Evolutionary conservation across 2,329 filamentous ascomycete genomes (phyloP).

Genomic region (Penicillium nordicum): DNA sequence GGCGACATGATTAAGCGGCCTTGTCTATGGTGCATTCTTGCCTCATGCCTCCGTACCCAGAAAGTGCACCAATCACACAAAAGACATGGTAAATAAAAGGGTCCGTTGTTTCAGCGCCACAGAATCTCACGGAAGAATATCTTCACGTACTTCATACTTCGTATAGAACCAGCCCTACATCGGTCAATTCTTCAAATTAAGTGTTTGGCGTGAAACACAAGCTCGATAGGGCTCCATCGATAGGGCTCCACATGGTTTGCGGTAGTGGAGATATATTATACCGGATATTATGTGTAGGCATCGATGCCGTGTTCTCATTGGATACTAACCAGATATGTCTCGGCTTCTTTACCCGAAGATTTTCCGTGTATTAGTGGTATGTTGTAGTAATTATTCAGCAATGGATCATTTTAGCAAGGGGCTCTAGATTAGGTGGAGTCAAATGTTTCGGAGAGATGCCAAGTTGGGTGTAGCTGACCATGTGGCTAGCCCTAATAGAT

Average conservation of each 20-base stretch:
- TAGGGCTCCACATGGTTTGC: not conserved
- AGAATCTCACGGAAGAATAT: too few relatives aligned
- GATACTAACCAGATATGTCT: not conserved
- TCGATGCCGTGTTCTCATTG: not conserved
- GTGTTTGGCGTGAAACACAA: constrained; percentile 5
- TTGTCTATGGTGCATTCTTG: too few relatives aligned
- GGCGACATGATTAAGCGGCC: too few relatives aligned
- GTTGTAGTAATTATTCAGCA: too few relatives aligned
- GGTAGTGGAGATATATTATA: too few relatives aligned
- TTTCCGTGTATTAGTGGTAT: not conserved
- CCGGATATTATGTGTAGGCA: too few relatives aligned
- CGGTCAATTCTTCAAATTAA: not conserved
- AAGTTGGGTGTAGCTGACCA: not conserved
- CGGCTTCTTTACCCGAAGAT: not conserved
- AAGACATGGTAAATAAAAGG: not conserved
- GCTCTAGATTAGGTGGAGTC: not conserved
- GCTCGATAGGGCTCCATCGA: not conserved
- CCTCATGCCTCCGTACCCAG: not conserved
- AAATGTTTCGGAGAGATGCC: constrained; percentile 1
- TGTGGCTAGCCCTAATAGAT: not conserved
- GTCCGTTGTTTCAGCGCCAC: not conserved
- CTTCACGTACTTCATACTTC: not conserved
- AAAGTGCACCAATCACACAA: not conserved
- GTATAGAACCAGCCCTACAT: not conserved
- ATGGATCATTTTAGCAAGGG: not conserved